Evolutionary conservation across 2,329 filamentous ascomycete genomes (phyloP).

Genomic region (Ascochyta pisi): DNA sequence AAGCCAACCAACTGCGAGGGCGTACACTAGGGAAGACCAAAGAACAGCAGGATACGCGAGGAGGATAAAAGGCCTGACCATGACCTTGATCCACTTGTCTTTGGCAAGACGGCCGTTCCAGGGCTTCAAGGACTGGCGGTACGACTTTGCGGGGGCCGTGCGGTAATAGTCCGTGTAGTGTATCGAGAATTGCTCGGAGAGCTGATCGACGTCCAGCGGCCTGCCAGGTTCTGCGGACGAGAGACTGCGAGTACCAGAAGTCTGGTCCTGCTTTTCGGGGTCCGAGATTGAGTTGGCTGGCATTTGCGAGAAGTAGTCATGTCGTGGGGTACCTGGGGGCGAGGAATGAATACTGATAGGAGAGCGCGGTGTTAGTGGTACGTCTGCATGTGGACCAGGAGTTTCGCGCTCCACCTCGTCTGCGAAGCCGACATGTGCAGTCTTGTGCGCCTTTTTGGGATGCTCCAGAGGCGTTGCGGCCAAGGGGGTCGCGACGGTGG

Average conservation of each 20-base stretch:
- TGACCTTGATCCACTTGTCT: constrained; percentile 81
- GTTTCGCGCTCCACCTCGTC: constrained; percentile 35
- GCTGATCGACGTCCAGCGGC: constrained; percentile 24
- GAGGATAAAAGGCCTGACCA: constrained; percentile 80
- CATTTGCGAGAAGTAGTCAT: constrained; percentile 25
- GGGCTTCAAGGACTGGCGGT: constrained; percentile 73
- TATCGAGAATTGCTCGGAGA: constrained; percentile 38
- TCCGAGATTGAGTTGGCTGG: constrained; percentile 11
- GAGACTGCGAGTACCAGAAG: constrained; percentile 13
- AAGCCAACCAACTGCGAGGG: constrained; percentile 90
- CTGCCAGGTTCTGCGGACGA: constrained; percentile 13
- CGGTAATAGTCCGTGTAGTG: constrained; percentile 75
- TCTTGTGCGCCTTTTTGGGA: constrained; percentile 17
- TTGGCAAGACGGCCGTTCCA: constrained; percentile 76
- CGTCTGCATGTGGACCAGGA: neutral
- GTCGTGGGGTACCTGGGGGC: constrained; percentile 10
- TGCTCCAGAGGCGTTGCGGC: constrained; percentile 10
- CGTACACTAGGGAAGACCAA: constrained; percentile 85
- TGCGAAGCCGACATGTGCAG: constrained; percentile 62
- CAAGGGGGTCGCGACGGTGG: constrained; percentile 5
- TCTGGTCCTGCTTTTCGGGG: constrained; percentile 31
- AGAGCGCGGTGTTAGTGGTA: constrained; percentile 19
- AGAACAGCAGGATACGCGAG: constrained; percentile 87
- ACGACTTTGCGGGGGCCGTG: constrained; percentile 72
- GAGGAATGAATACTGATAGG: constrained; percentile 25